Percentiles rank a stretch among this genome's conserved stretches.
These are phyloP conservation scores for Hanseniaspora guilliermondii DNA, from an alignment of 805 yeast genomes.

Conservation along the genomic window DNA sequence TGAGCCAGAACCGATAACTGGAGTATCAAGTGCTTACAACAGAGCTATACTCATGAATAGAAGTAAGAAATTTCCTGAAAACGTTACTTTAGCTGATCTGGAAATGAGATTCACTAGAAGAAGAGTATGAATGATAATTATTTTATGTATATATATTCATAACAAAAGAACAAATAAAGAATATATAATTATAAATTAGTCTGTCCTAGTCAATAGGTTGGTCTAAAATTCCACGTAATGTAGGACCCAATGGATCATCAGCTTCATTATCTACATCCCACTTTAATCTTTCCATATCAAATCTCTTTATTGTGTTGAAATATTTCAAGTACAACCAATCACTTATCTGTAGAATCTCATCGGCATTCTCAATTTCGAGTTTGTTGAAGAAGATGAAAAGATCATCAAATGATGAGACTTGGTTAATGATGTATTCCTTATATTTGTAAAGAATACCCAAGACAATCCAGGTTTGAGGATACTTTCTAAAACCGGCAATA, in stretches of 20 bases:
- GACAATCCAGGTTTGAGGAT: conserved; percentile 35
- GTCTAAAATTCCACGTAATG: neutral
- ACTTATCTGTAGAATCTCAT: conserved; percentile 68
- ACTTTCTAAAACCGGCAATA: conserved; percentile 1
- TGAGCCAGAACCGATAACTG: conserved; percentile 46
- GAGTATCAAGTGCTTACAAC: conserved; percentile 34
- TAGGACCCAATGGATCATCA: neutral
- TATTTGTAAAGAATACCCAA: conserved; percentile 81
- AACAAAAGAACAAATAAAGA: too few species aligned
- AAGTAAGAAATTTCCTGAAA: neutral
- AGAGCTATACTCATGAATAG: neutral
- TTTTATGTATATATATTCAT: too few species aligned
- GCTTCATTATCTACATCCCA: conserved; percentile 1
- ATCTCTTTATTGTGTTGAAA: conserved; percentile 54
- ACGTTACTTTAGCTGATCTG: conserved; percentile 2
- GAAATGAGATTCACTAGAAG: conserved; percentile 5
- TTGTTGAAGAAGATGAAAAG: conserved; percentile 89
- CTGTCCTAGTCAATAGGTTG: neutral
- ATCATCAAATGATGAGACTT: conserved; percentile 73
- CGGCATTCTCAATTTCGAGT: conserved; percentile 61
- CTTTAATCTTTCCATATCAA: conserved; percentile 14
- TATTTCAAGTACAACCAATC: conserved; percentile 74
- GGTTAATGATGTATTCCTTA: conserved; percentile 54
- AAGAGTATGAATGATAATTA: neutral
- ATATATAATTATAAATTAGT: neutral